A percentile compares a stretch with the other conserved stretches of the same genome.
phyloP scores from a whole-genome alignment of 257 asterid species.

The Paraleonurus japonicus region DNA sequence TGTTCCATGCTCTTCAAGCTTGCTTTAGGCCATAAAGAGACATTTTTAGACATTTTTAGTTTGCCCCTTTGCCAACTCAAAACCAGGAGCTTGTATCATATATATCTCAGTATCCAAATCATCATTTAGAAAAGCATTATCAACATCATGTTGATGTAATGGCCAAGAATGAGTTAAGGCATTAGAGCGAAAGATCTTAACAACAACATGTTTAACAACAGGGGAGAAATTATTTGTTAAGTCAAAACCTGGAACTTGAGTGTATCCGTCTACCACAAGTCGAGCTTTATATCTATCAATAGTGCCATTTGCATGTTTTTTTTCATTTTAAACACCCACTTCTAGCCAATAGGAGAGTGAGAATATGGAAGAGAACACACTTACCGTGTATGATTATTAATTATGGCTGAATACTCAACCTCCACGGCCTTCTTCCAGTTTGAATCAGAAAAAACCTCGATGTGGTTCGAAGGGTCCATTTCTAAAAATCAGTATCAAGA shows the following conservation, averaged over 20 bases:
- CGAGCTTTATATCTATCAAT: no score
- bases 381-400: neutral
- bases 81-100: neutral
- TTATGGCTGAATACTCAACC: neutral
- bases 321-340: no score
- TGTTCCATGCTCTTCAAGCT: neutral
- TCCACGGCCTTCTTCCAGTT: neutral
- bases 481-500: fast-evolving
- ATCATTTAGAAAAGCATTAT: neutral
- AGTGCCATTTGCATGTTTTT: no score
- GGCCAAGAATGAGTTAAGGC: neutral
- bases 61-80: neutral
- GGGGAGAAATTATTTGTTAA: neutral
- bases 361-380: neutral
- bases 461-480: neutral
- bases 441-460: neutral
- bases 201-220: neutral
- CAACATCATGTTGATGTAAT: neutral
- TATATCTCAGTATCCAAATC: neutral
- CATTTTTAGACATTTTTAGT: neutral
- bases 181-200: neutral
- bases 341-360: neutral
- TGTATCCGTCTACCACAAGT: no score
- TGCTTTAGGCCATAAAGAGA: neutral
- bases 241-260: neutral